Percentiles rank a stretch among this genome's conserved stretches.
Conservation (phyloP, 2,329 filamentous ascomycete species). For the Thielaviopsis euricoi region DNA sequence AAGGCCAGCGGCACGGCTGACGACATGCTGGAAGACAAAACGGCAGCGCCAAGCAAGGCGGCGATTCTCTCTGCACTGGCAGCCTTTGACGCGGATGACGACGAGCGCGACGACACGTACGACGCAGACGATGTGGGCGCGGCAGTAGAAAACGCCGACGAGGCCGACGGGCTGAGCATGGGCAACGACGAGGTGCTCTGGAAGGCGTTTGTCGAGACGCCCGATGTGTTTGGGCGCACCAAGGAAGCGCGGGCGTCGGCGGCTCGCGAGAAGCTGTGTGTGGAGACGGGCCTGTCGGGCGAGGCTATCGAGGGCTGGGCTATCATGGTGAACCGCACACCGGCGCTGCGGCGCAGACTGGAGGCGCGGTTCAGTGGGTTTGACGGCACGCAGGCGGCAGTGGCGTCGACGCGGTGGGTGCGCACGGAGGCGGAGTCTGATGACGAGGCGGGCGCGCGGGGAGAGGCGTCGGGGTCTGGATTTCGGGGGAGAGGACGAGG, state of each 20-base stretch:
- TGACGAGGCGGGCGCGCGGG: constrained; percentile 15
- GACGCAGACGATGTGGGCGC: constrained; percentile 85
- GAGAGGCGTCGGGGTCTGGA: constrained; percentile 19
- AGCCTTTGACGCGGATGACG: constrained; percentile 82
- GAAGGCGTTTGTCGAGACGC: constrained; percentile 48
- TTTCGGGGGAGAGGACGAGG: constrained; percentile 26
- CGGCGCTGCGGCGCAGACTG: constrained; percentile 48
- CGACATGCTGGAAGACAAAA: constrained; percentile 48
- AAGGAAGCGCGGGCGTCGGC: constrained; percentile 40
- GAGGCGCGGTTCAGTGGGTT: constrained; percentile 55
- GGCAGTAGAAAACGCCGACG: constrained; percentile 54
- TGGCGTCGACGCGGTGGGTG: constrained; percentile 49
- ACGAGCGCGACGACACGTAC: constrained; percentile 94
- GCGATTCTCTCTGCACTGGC: constrained; percentile 79
- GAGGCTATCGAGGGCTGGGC: constrained; percentile 92
- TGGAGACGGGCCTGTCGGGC: constrained; percentile 76
- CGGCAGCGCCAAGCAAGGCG: constrained; percentile 55
- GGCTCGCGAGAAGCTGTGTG: constrained; percentile 46
- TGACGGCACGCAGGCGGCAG: constrained; percentile 45
- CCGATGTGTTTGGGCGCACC: constrained; percentile 54
- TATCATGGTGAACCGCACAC: constrained; percentile 64
- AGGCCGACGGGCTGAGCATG: constrained; percentile 30
- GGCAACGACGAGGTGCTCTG: constrained; percentile 58
- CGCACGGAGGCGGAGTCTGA: background rate
- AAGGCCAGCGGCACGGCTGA: constrained; percentile 59